Base-by-base conservation (phyloP, 2,329 filamentous ascomycete genomes). In the Colletotrichum sp. region DNA sequence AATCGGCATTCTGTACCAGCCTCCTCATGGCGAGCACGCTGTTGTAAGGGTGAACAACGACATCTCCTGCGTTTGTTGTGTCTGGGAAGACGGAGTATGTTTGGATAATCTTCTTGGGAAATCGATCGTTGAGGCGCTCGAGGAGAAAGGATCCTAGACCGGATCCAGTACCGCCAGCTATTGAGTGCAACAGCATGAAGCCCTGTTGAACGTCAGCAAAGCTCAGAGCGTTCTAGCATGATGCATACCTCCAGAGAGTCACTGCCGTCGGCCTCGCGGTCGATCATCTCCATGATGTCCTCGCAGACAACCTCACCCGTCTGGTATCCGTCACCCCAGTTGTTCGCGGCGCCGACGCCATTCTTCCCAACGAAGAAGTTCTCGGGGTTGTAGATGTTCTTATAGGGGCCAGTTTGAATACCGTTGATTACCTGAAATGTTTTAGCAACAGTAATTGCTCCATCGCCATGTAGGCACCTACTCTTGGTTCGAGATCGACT, bases 241-340 rank as follows among this genome's bases (percentile, higher is more conserved):
- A 9, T 15, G 62, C 84, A 49, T 84, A 94, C 94, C 89, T 99
- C 97, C 6, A 99, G 90, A 69, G 96, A 98, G 85, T 99, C 97
- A 84, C 96, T 99, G 36, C 98, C 98, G 85, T 99, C 97, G 18
- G 98, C 97, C 85, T 99, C 97, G 77, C 97, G 94, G 83, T 99
- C 97, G 82, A 99, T 98, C 96, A 99, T 99, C 84, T 99, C 98
- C 90, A 99, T 95, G 72, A 99, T 95, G 84, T 99, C 97, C 85
- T 99, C 97, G 80, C 96, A 95, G 24, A 99, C 95, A 60, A 91
- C 90, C 84, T 98, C 96, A 80, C 96, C 97, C 70, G 95, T 96
- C 79, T 97, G 93, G 86, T 99, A 99, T 63, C 97, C 97, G 82
- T 97, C 95, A 77, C 96, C 97, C 97, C 97, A 99, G 85, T 99